Conservation (phyloP, 371 early-diverging fungal species). For the Catenaria anguillulae region DNA sequence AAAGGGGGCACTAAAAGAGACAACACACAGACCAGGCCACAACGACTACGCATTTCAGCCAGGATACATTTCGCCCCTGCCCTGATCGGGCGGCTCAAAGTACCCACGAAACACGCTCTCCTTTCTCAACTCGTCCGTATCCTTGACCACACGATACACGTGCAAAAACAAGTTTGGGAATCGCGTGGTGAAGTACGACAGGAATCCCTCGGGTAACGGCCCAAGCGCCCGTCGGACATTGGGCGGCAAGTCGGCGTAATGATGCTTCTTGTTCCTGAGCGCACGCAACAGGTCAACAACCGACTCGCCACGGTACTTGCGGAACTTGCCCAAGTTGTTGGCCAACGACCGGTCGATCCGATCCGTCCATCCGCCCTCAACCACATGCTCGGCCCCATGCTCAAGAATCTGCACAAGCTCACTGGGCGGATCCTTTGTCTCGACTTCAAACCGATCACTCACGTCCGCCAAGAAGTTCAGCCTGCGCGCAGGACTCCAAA, state of each 20-base stretch:
- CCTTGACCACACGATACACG: constrained; percentile 23
- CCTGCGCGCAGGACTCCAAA: constrained; percentile 71
- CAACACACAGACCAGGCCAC: too few relatives aligned
- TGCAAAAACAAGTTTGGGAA: constrained; percentile 80
- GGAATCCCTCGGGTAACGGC: constrained; percentile 69
- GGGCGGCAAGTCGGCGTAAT: constrained; percentile 80
- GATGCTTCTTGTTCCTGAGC: constrained; percentile 60
- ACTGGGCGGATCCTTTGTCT: constrained; percentile 46
- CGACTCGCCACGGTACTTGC: constrained; percentile 75
- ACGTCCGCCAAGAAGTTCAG: constrained; percentile 84
- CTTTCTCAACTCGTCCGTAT: not conserved
- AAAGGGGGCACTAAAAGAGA: too few relatives aligned
- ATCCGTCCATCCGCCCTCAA: constrained; percentile 67
- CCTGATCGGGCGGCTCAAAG: constrained; percentile 4
- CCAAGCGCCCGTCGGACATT: constrained; percentile 65
- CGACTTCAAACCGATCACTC: constrained; percentile 83
- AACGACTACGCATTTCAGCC: too few relatives aligned
- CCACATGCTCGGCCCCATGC: constrained; percentile 34
- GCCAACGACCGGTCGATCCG: constrained; percentile 60
- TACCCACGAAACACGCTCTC: constrained; percentile 5
- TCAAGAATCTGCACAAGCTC: constrained; percentile 49
- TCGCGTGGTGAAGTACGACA: constrained; percentile 71
- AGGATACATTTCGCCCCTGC: too few relatives aligned
- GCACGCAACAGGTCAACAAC: constrained; percentile 80
- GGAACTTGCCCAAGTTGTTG: constrained; percentile 68